phyloP scores from a whole-genome alignment of 176 grass and related monocot genomes.

The Cocos nucifera region DNA sequence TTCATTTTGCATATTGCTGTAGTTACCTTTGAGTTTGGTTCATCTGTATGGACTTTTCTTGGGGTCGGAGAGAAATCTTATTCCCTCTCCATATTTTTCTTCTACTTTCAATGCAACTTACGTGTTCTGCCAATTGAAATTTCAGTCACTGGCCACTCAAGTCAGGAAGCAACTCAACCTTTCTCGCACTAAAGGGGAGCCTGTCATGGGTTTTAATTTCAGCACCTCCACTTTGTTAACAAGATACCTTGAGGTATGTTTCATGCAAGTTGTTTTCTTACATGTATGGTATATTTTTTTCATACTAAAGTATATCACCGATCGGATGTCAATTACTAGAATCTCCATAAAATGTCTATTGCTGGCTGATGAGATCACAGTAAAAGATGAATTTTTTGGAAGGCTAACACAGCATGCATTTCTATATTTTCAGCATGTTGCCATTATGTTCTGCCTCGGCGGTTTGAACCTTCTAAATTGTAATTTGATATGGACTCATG shows the following conservation, averaged over 20 bases:
- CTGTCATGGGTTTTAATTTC: slow-evolving; percentile 50
- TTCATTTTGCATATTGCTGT: no score
- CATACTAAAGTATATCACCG: neutral
- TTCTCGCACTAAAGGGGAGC: slow-evolving; percentile 42
- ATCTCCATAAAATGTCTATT: no score
- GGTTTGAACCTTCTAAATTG: neutral
- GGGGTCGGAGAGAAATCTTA: no score
- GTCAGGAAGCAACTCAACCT: slow-evolving; percentile 65
- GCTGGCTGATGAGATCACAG: no score
- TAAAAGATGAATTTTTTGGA: no score
- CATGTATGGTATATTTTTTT: no score
- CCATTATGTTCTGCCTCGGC: neutral
- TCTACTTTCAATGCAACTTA: neutral
- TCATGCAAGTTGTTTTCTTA: neutral
- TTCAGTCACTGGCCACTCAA: slow-evolving; percentile 80
- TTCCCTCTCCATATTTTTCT: no score
- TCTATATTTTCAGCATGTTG: no score
- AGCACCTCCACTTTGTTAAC: slow-evolving; percentile 46
- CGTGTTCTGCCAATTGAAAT: slow-evolving; percentile 9
- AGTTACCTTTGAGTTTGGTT: slow-evolving; percentile 6
- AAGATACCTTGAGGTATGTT: slow-evolving; percentile 36
- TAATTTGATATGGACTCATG: neutral
- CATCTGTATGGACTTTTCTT: no score
- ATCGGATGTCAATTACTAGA: neutral
- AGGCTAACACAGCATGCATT: no score